phyloP scores from a whole-genome alignment of 768 basidiomycete genomes.

The Trametes cubensis region DNA sequence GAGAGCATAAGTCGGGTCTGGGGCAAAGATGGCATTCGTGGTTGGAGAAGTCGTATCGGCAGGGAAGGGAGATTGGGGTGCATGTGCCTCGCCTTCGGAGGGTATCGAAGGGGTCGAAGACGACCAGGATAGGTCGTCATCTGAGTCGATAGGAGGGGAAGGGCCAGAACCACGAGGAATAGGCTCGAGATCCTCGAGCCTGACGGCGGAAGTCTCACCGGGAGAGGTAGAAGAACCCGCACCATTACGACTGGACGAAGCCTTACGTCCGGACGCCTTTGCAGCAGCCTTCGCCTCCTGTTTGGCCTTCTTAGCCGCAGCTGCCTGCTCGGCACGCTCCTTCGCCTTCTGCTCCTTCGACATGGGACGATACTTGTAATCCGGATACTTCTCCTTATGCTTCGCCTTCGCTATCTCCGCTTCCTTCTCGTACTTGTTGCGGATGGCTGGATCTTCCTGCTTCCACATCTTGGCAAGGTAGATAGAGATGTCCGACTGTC shows the following conservation, averaged over 20 bases:
- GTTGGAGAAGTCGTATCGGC: not conserved
- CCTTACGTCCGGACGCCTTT: slow-evolving; percentile 10
- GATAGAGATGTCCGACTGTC: slow-evolving; percentile 20
- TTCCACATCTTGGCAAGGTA: slow-evolving; percentile 15
- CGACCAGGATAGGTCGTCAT: not conserved
- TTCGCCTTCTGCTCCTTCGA: slow-evolving; percentile 27
- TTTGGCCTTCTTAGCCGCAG: slow-evolving; percentile 5
- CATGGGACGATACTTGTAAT: slow-evolving; percentile 33
- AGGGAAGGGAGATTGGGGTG: not conserved
- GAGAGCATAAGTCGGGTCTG: not conserved
- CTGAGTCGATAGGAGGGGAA: slow-evolving; percentile 17
- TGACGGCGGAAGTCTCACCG: not conserved
- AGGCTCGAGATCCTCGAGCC: not conserved
- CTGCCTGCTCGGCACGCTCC: not conserved
- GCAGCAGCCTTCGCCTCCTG: slow-evolving; percentile 12
- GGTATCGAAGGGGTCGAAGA: slow-evolving; percentile 2
- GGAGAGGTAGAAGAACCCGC: not conserved
- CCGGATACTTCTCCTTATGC: slow-evolving; percentile 31
- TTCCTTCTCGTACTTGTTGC: slow-evolving; percentile 20
- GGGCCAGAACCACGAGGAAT: slow-evolving; percentile 11
- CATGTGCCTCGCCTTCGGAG: not conserved
- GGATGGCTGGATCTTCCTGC: not conserved
- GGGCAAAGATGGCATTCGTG: not conserved
- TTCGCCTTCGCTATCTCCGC: slow-evolving; percentile 28
- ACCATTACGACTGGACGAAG: not conserved